Base-by-base conservation (phyloP, 2,329 filamentous ascomycete species). In the Cladosporium velox region DNA sequence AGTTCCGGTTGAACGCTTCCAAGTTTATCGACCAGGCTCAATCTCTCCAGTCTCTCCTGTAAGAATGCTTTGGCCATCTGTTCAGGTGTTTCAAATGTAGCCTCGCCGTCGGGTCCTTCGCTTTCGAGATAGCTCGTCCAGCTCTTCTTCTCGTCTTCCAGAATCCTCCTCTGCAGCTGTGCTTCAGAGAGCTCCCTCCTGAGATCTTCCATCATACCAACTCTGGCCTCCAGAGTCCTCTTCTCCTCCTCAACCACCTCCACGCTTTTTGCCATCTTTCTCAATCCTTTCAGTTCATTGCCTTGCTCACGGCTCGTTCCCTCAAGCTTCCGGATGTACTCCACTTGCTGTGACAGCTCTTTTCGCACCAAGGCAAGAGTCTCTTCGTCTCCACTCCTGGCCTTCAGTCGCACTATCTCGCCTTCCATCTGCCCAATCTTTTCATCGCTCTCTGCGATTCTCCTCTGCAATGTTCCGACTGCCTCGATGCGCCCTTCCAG, bases 241-340 rank as follows among this genome's bases (percentile, higher is more conserved):
- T 98, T 98, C 81, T 99, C 93, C 77, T 99, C 95, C 76, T 99
- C 93, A 0, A 98, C 91, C 2, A 99, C 87, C 74, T 97, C 92
- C 1, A 97, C 89, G n/a, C 91, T 92, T 79, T 91, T 94, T 76
- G 93, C 89, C 3, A 90, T 81, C 70, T 93, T 91, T 15, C 93
- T 89, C 44, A 96, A 84, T 71, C 93, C 90, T 72, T 91, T 92
- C 41, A 99, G 80, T 76, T 99, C 94, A 0, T 85, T 79, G 15
- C 87, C 82, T 74, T 97, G 91, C 59, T 96, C 92, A 28, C 91
- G 85, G 69, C 92, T 97, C 41, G 87, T 87, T 0, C 87, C 85
- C 76, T 99, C 95, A 3, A 99, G 83, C 34, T 87, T 89, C 67
- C 92, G 89, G 70, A 97, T 96, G 74, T 98, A 93, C n/a, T 88